phyloP scores from a whole-genome alignment of 768 basidiomycete genomes.

The Lepiota subincarnata region DNA sequence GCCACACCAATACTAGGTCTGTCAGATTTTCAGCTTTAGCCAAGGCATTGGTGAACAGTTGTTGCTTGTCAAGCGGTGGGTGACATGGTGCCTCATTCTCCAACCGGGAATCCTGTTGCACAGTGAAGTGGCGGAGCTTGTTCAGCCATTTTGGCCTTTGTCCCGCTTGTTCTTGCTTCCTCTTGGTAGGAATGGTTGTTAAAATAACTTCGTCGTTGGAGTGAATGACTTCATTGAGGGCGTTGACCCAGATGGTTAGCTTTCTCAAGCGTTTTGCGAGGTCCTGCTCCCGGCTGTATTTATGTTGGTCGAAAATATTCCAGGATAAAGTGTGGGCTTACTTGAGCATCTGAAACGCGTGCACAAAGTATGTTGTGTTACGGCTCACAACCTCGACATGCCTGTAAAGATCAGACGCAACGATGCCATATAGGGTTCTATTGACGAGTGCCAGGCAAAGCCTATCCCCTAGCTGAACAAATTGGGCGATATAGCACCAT shows the following conservation, averaged over 20 bases:
- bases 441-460: constrained; percentile 1
- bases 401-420: background rate
- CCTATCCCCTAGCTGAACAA: background rate
- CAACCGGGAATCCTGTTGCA: background rate
- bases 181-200: background rate
- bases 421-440: background rate
- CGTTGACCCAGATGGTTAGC: background rate
- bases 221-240: constrained; percentile 6
- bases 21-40: background rate
- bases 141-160: background rate
- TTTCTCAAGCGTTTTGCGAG: background rate
- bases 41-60: background rate
- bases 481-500: constrained; percentile 1
- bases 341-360: background rate
- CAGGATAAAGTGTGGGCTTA: background rate
- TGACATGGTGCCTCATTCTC: no score
- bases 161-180: background rate
- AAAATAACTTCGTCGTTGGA: background rate
- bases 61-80: background rate
- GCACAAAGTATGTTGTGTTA: background rate
- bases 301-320: background rate
- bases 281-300: background rate
- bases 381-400: constrained; percentile 3
- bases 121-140: background rate
- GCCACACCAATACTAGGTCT: constrained; percentile 1